phyloP scores from a whole-genome alignment of 306 rosid genomes.

The Gillenia trifoliata region DNA sequence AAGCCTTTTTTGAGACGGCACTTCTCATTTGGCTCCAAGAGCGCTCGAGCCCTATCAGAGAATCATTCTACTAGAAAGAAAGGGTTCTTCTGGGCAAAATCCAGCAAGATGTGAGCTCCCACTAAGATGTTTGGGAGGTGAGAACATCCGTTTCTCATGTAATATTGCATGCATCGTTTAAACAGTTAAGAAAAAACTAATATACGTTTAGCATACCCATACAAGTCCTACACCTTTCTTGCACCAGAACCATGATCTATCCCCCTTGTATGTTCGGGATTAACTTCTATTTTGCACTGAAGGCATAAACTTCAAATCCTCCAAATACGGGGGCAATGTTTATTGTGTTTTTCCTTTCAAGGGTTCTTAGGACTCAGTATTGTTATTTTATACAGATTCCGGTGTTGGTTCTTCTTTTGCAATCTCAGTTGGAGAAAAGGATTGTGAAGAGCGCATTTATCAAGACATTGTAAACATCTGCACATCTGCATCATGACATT shows the following conservation, averaged over 20 bases:
- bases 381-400: constrained; percentile 33
- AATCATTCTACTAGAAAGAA: constrained; percentile 57
- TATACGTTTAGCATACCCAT: constrained; percentile 11
- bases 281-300: constrained; percentile 19
- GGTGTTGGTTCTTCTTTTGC: constrained; percentile 29
- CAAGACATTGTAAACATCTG: constrained; percentile 33
- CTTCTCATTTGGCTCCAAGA: constrained; percentile 81
- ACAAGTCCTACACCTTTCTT: background rate
- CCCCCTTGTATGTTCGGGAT: background rate
- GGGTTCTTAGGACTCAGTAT: constrained; percentile 1
- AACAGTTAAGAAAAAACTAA: constrained; percentile 3
- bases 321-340: background rate
- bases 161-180: constrained; percentile 17
- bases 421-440: constrained; percentile 29
- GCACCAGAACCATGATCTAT: background rate
- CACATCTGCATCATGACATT: constrained; percentile 24
- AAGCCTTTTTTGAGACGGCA: constrained; percentile 77
- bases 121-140: constrained; percentile 46
- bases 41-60: constrained; percentile 48
- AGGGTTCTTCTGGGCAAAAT: constrained; percentile 93
- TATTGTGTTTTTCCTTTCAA: background rate
- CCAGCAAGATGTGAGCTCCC: constrained; percentile 51
- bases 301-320: constrained; percentile 1
- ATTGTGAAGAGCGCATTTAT: constrained; percentile 23
- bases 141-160: constrained; percentile 13